These are phyloP conservation scores for Nemania bipapillata DNA, from an alignment of 2,329 filamentous ascomycete species.

Conservation along the genomic window DNA sequence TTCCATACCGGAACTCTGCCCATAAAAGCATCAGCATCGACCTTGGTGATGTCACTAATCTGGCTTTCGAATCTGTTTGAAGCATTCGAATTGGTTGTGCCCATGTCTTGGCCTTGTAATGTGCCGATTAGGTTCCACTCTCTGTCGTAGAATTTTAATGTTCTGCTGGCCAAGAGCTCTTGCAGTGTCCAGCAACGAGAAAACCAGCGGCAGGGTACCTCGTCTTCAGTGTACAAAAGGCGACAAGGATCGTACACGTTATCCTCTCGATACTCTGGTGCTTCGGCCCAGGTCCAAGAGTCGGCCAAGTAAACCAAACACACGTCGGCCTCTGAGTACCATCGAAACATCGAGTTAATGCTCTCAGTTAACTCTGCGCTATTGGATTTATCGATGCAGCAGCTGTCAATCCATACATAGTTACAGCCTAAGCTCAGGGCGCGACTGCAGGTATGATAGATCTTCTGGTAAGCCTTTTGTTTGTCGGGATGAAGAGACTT, in stretches of 20 bases:
- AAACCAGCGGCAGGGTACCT: constrained; percentile 2
- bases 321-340: constrained; percentile 12
- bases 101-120: not conserved
- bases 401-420: constrained; percentile 16
- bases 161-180: not conserved
- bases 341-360: constrained; percentile 12
- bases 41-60: not conserved
- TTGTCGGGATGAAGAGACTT: not conserved
- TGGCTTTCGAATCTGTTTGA: not conserved
- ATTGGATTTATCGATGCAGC: not conserved
- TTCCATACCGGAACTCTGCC: not conserved
- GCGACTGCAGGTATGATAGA: not conserved
- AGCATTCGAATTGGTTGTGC: not conserved
- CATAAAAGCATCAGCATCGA: not conserved
- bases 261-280: not conserved
- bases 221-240: not conserved
- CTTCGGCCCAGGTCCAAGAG: not conserved
- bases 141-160: not conserved
- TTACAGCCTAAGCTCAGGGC: not conserved
- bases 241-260: not conserved
- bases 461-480: not conserved
- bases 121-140: not conserved
- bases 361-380: not conserved
- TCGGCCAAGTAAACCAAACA: constrained; percentile 17
- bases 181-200: constrained; percentile 5